Percentiles rank a stretch among this genome's conserved stretches.
Evolutionary conservation across 345 rosid species (phyloP).

Genomic region (Citrus trifoliata): DNA sequence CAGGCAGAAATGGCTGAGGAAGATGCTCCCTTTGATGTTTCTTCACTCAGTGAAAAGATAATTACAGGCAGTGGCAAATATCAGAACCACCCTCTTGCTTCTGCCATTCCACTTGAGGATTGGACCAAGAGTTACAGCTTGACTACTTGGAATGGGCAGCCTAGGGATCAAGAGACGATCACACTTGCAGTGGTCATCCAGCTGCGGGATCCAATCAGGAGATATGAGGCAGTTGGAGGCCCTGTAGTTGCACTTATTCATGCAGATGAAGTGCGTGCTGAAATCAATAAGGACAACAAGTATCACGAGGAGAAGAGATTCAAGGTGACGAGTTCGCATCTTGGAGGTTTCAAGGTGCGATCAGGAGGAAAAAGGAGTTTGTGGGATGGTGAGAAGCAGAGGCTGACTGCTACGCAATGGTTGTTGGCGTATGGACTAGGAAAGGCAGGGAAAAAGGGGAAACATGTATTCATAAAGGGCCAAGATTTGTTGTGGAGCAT

Average conservation of each 20-base stretch:
- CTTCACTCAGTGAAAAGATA: constrained; percentile 40
- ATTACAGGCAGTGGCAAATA: constrained; percentile 21
- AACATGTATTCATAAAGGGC: constrained; percentile 35
- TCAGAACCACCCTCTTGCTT: constrained; percentile 44
- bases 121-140: constrained; percentile 42
- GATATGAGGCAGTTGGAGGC: constrained; percentile 89
- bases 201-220: constrained; percentile 79
- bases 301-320: constrained; percentile 50
- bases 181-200: constrained; percentile 55
- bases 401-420: constrained; percentile 91
- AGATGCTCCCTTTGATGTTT: constrained; percentile 74
- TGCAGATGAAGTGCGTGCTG: constrained; percentile 39
- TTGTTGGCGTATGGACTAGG: constrained; percentile 67
- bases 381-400: constrained; percentile 66
- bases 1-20: constrained; percentile 86
- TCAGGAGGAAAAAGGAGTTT: constrained; percentile 42
- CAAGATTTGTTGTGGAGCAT: constrained; percentile 77
- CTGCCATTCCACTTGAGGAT: constrained; percentile 62
- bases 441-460: constrained; percentile 57
- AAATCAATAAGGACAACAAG: constrained; percentile 29
- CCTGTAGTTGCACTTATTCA: constrained; percentile 58
- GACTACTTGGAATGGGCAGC: constrained; percentile 18
- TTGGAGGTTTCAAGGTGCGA: constrained; percentile 57
- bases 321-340: constrained; percentile 59
- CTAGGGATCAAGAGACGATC: constrained; percentile 31